Evolutionary conservation across 345 rosid species (phyloP).

Genomic region (Ceriops tagal): DNA sequence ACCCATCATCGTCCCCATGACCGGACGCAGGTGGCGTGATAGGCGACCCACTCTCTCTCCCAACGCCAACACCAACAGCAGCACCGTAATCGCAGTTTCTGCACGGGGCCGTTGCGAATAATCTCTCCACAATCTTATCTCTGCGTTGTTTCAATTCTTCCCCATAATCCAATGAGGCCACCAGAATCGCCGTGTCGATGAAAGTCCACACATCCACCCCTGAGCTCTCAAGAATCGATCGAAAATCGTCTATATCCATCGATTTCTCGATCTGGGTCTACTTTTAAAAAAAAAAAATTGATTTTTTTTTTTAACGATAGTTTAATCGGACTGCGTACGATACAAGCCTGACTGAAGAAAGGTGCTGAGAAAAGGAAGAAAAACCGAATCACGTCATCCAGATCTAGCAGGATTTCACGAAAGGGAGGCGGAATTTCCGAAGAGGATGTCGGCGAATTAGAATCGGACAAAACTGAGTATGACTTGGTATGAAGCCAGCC

Average conservation of each 20-base stretch:
- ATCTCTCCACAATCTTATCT: slow-evolving; percentile 77
- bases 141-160: slow-evolving; percentile 65
- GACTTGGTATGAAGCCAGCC: neutral
- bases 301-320: too few species aligned
- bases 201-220: slow-evolving; percentile 94
- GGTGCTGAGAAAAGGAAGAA: too few species aligned
- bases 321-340: too few species aligned
- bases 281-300: too few species aligned
- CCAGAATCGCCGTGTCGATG: slow-evolving; percentile 75
- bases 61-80: slow-evolving; percentile 31
- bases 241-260: slow-evolving; percentile 89
- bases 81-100: slow-evolving; percentile 54
- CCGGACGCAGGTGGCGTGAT: slow-evolving; percentile 46
- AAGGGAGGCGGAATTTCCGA: too few species aligned
- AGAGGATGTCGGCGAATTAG: neutral
- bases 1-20: slow-evolving; percentile 36
- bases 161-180: slow-evolving; percentile 67
- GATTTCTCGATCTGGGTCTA: neutral
- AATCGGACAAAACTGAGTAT: neutral
- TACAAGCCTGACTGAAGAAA: too few species aligned
- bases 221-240: slow-evolving; percentile 64
- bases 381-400: too few species aligned
- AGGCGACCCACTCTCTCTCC: slow-evolving; percentile 26
- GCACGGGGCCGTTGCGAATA: slow-evolving; percentile 62
- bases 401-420: too few species aligned